A percentile compares a stretch with the other conserved stretches of the same genome.
Evolutionary conservation across 1,139 yeast species (phyloP).

Genomic region (Yarrowia galli): DNA sequence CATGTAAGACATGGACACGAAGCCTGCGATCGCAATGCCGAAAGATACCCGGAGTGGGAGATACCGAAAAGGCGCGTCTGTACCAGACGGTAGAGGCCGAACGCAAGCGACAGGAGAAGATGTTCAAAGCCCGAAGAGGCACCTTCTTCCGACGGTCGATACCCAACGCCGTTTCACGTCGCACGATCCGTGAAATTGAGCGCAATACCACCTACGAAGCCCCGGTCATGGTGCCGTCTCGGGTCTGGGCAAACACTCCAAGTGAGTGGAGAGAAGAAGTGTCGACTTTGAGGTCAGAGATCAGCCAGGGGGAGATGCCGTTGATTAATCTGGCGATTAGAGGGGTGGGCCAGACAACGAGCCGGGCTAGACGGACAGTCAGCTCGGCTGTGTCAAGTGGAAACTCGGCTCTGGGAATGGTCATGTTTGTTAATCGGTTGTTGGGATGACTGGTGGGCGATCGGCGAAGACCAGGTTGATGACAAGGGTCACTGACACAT

Average conservation of each 20-base stretch:
- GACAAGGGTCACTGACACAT: not conserved
- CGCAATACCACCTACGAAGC: slow-evolving; percentile 15
- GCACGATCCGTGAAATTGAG: slow-evolving; percentile 20
- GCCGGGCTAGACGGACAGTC: not conserved
- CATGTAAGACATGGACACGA: slow-evolving; percentile 25
- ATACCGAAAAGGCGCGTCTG: slow-evolving; percentile 19
- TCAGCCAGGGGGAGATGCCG: slow-evolving; percentile 18
- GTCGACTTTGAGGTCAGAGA: slow-evolving; percentile 14
- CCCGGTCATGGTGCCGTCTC: slow-evolving; percentile 15
- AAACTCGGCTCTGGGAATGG: slow-evolving; percentile 5
- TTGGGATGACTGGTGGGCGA: no score
- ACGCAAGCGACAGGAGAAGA: slow-evolving; percentile 24
- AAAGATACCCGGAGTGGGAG: slow-evolving; percentile 20
- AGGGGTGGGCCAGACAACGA: slow-evolving; percentile 13
- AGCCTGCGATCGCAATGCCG: slow-evolving; percentile 8
- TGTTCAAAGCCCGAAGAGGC: slow-evolving; percentile 20
- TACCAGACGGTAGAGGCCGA: slow-evolving; percentile 30
- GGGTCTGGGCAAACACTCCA: slow-evolving; percentile 26
- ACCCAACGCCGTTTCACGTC: slow-evolving; percentile 30
- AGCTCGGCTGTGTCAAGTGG: slow-evolving; percentile 5
- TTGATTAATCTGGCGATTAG: not conserved
- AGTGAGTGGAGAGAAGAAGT: slow-evolving; percentile 27
- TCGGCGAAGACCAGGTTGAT: no score
- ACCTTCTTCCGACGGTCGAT: slow-evolving; percentile 29
- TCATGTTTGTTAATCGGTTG: slow-evolving; percentile 9